A percentile compares a stretch with the other conserved stretches of the same genome.
phyloP scores from a whole-genome alignment of 83 land plant species.

The Thuja plicata region DNA sequence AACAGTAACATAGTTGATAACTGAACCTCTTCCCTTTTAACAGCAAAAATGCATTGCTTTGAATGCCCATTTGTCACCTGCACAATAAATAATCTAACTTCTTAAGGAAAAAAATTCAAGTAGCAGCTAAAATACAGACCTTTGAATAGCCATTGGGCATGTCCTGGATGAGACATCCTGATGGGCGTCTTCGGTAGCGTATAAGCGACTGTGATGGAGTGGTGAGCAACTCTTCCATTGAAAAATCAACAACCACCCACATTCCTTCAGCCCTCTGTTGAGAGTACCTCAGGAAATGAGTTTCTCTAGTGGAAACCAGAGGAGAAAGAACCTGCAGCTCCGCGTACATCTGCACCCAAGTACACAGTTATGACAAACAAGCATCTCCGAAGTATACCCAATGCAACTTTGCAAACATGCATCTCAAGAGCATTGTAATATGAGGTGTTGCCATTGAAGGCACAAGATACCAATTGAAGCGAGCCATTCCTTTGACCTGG shows the following conservation, averaged over 20 bases:
- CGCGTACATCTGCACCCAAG: slow-evolving; percentile 53
- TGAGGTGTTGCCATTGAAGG: too few relatives aligned
- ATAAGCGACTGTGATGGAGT: slow-evolving; percentile 30
- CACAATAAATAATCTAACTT: too few relatives aligned
- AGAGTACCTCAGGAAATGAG: slow-evolving; percentile 66
- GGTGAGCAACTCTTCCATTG: slow-evolving; percentile 44
- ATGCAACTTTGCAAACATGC: too few relatives aligned
- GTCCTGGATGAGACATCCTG: slow-evolving; percentile 79
- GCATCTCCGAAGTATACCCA: too few relatives aligned
- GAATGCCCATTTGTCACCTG: too few relatives aligned
- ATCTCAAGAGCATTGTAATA: too few relatives aligned
- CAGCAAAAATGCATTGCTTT: too few relatives aligned
- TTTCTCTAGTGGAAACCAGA: slow-evolving; percentile 63
- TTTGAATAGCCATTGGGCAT: slow-evolving; percentile 78
- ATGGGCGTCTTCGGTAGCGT: slow-evolving; percentile 44
- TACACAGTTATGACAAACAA: too few relatives aligned
- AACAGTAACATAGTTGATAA: too few relatives aligned
- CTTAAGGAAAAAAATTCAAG: too few relatives aligned
- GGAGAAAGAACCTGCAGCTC: slow-evolving; percentile 76
- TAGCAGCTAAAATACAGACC: slow-evolving; percentile 35
- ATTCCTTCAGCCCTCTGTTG: slow-evolving; percentile 62
- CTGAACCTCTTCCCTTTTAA: too few relatives aligned
- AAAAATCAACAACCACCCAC: slow-evolving; percentile 77
- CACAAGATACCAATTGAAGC: slow-evolving; percentile 49
- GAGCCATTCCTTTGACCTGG: slow-evolving; percentile 61